Evolutionary conservation across 768 basidiomycete genomes (phyloP), one percentile per base, ranked within the genome.

Genomic region (Pleurotus eryngii): DNA sequence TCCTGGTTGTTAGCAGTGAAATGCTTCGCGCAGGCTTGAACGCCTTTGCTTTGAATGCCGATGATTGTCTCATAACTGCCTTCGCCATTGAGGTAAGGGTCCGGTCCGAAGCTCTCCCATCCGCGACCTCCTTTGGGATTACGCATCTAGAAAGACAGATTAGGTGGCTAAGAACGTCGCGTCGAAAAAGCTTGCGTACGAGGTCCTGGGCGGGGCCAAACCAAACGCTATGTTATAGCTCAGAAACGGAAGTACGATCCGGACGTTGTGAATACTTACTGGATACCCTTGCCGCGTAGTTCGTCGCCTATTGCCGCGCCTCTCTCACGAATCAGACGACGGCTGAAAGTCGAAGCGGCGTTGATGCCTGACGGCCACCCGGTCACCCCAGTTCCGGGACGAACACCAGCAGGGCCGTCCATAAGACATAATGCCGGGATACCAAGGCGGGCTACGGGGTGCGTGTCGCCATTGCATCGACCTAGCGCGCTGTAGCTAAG

Each of bases 241-340:
- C 26, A 22, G n/a, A 38, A 17, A 30, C 1, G 3, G 37, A 40
- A 12, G 51, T 5, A 24, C 22, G 49, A 48, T 26, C 22, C 1
- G 15, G 26, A 37, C 22, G 22, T 2, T 30, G n/a, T 3, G 30
- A 35, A 8, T 1, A 26, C 51, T 39, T n/a, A 74, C 57, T 78
- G 74, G 4, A 81, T 81, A 18, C 90, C 90, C 68, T 88, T 86
- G 11, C 78, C 84, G 17, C 80, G 71, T 65, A 83, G 86, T 67
- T 92, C 89, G 55, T 81, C 73, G 3, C 83, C 89, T 59, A 90
- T 70, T 0, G 86, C 86, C 3, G 74, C 70, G 3, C 84, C 88
- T 47, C 88, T 75, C 38, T 77, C 75, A 47, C 82, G 78, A 75
- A 89, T 88, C 9, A 90, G 69, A 39, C 84, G 74, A 22, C 81